Base-by-base conservation (phyloP, 768 basidiomycete genomes). In the Trametes coccinea region DNA sequence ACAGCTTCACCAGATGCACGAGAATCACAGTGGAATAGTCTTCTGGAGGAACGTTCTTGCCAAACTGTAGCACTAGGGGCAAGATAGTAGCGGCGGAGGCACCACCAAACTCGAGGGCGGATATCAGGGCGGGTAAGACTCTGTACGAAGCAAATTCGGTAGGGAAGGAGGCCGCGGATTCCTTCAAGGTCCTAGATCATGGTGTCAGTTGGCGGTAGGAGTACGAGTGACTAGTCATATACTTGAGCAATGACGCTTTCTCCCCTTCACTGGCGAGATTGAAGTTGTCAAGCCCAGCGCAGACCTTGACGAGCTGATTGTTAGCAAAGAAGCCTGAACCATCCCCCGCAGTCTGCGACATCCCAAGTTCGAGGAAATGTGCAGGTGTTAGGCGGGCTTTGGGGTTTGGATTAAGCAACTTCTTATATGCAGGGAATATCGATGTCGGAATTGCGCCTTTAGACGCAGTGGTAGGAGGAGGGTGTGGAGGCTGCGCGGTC, bases 321-420 rank as follows among this genome's bases (percentile, higher is more conserved):
- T 78, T 78, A 2, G 81, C 76, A 74, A 97, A 98, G 74, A 96
- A 97, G 0, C 93, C 95, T 0, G 78, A 72, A 2, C 80, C 77
- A 61, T 84, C 83, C 10, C 79, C 80, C 0, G 72, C 74, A 2
- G 81, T 82, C 54, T 89, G 84, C 6, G 82, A 78, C 86, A 89
- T 89, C n/a, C 92, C 93, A 4, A 84, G 75, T 22, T 91, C 88
- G 14, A 97, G 79, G 72, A 98, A 93, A 2, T 78, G 77, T 65
- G 91, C 89, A 0, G 90, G 80, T 1, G 88, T 82, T 67, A 95
- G 76, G 22, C 97, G 85, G 1, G 84, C 81, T 70, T 88, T 92
- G 0, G 92, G 86, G 71, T 87, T 95, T 1, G 96, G 96, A 68
- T 94, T 94, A 14, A 98, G 80, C 40, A 99, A 85, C 53, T 86